These are phyloP conservation scores for Leptographium flavum DNA, from an alignment of 2,329 filamentous ascomycete genomes.

Conservation along the genomic window DNA sequence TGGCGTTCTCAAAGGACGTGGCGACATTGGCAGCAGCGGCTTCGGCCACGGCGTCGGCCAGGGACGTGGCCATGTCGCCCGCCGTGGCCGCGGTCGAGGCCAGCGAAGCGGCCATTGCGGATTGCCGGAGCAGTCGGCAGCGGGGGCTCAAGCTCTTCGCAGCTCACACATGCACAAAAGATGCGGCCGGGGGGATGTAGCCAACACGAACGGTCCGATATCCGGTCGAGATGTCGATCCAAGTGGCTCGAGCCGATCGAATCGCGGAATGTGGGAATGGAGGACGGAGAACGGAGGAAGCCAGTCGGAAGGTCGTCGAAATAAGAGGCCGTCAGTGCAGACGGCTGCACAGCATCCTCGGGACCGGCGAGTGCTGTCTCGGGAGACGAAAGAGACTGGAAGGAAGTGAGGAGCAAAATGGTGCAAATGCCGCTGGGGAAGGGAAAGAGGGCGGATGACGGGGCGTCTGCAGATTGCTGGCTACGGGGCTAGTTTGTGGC, in stretches of 20 bases:
- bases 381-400: neutral
- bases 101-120: too few species aligned
- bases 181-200: neutral
- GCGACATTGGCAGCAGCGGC: slow-evolving; percentile 1
- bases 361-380: neutral
- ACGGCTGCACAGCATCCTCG: neutral
- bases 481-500: too few species aligned
- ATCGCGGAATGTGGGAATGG: neutral
- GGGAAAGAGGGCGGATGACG: neutral
- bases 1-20: slow-evolving; percentile 24
- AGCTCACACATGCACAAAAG: too few species aligned
- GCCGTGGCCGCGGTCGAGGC: slow-evolving; percentile 8
- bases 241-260: too few species aligned
- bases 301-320: too few species aligned
- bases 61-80: slow-evolving; percentile 13
- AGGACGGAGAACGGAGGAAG: too few species aligned
- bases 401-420: neutral
- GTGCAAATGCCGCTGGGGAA: neutral
- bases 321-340: neutral
- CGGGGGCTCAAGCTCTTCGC: too few species aligned
- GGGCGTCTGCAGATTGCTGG: too few species aligned
- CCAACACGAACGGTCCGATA: too few species aligned
- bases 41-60: too few species aligned
- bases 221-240: too few species aligned
- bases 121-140: too few species aligned